Percentiles rank a stretch among this genome's conserved stretches.
Conservation (phyloP, 495 filamentous ascomycete genomes). For the Penicillium coffeae region DNA sequence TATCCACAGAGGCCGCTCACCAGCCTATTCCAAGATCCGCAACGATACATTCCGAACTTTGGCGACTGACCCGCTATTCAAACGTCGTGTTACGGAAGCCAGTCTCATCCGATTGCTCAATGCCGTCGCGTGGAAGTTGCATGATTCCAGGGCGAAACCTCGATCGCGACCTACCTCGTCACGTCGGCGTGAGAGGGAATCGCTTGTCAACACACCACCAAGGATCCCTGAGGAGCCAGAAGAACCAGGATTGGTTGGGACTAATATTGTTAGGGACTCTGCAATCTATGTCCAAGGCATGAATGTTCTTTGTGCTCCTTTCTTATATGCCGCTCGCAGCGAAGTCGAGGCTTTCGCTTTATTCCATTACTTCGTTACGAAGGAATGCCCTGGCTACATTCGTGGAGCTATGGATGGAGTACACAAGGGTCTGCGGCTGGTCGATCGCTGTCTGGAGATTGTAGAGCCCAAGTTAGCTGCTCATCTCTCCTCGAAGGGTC, state of each 20-base stretch:
- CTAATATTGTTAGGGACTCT: constrained; percentile 47
- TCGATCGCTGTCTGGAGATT: constrained; percentile 84
- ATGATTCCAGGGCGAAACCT: constrained; percentile 63
- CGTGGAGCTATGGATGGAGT: constrained; percentile 96
- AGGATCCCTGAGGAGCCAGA: constrained; percentile 43
- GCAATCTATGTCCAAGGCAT: constrained; percentile 97
- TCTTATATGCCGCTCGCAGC: constrained; percentile 90
- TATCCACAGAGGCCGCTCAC: constrained; percentile 87
- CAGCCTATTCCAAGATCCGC: constrained; percentile 93
- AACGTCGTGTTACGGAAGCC: constrained; percentile 89
- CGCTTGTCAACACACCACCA: constrained; percentile 39
- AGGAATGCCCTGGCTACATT: constrained; percentile 90
- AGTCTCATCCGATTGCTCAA: constrained; percentile 95
- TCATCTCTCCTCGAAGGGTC: constrained; percentile 76
- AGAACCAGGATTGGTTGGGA: constrained; percentile 5
- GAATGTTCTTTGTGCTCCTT: constrained; percentile 98
- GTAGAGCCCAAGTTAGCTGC: constrained; percentile 84
- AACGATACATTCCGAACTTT: constrained; percentile 97
- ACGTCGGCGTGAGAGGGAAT: constrained; percentile 36
- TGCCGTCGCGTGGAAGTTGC: constrained; percentile 87
- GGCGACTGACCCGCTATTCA: constrained; percentile 92
- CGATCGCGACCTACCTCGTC: constrained; percentile 37
- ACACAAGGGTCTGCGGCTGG: constrained; percentile 82
- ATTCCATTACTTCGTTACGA: constrained; percentile 84
- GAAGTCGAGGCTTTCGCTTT: constrained; percentile 92